Conservation (phyloP, 2,329 filamentous ascomycete species). For the Xylaria sp. region DNA sequence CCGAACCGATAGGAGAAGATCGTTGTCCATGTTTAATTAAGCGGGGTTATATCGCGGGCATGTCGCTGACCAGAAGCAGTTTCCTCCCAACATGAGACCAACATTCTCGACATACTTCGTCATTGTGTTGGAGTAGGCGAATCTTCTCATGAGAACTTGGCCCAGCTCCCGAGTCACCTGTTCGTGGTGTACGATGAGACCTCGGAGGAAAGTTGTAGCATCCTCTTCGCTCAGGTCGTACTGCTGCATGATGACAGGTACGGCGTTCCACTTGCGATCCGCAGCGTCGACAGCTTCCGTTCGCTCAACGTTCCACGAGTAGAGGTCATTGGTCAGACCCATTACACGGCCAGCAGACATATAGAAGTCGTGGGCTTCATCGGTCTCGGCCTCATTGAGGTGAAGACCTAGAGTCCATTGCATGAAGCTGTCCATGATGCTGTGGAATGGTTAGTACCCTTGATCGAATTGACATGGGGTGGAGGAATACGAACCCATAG, state of each 20-base stretch:
- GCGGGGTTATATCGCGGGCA: constrained; percentile 30
- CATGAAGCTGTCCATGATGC: constrained; percentile 35
- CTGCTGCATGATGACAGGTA: constrained; percentile 32
- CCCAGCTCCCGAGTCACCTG: constrained; percentile 27
- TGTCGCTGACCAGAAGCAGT: constrained; percentile 31
- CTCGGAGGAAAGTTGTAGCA: constrained; percentile 26
- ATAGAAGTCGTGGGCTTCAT: constrained; percentile 28
- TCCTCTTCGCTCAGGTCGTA: constrained; percentile 29
- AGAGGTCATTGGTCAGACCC: constrained; percentile 32
- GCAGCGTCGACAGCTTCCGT: constrained; percentile 24
- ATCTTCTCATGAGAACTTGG: constrained; percentile 20
- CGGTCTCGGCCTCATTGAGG: constrained; percentile 30
- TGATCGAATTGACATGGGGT: not conserved
- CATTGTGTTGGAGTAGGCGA: constrained; percentile 26
- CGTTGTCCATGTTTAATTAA: not conserved
- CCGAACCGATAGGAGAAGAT: not conserved
- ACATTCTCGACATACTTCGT: constrained; percentile 29
- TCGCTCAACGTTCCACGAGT: constrained; percentile 33
- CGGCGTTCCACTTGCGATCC: constrained; percentile 32
- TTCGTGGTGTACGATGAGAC: constrained; percentile 29
- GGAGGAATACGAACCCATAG: constrained; percentile 22
- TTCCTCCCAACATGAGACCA: constrained; percentile 31
- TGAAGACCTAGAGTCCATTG: constrained; percentile 30
- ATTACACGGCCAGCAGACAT: constrained; percentile 31
- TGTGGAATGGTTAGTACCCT: constrained; percentile 3